A percentile compares a stretch with the other conserved stretches of the same genome.
Evolutionary conservation across 148 eudicot genomes (phyloP).

Genomic region (Chenopodium formosanum): DNA sequence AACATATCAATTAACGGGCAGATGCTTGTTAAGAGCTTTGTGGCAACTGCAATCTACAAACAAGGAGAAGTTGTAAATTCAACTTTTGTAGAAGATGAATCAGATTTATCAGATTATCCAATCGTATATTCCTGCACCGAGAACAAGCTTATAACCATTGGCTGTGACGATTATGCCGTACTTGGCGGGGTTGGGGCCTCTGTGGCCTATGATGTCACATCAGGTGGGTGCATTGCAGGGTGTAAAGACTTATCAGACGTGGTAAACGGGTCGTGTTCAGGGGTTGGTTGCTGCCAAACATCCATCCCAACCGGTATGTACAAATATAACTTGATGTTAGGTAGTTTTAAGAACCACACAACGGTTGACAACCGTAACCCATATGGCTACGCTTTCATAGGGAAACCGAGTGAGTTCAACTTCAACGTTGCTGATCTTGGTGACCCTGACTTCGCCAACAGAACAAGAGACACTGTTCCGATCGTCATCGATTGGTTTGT

Average conservation of each 20-base stretch:
- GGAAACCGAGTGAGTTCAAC: slow-evolving; percentile 30
- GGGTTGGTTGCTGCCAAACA: slow-evolving; percentile 53
- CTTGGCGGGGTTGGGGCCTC: not conserved
- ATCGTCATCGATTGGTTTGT: slow-evolving; percentile 36
- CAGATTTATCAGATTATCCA: not conserved
- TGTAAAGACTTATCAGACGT: slow-evolving; percentile 34
- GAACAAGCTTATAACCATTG: slow-evolving; percentile 41
- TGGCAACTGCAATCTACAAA: slow-evolving; percentile 21
- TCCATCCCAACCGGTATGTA: slow-evolving; percentile 42
- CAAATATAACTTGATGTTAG: not conserved
- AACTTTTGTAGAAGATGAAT: too few relatives aligned
- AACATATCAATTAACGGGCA: too few relatives aligned
- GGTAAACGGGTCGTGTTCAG: slow-evolving; percentile 39
- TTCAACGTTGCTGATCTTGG: slow-evolving; percentile 22
- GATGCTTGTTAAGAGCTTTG: not conserved
- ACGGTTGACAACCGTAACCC: slow-evolving; percentile 30
- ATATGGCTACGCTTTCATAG: slow-evolving; percentile 51
- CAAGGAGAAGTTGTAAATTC: not conserved
- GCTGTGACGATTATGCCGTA: slow-evolving; percentile 36
- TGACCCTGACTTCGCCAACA: slow-evolving; percentile 27
- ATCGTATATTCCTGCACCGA: slow-evolving; percentile 25
- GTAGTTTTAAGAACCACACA: slow-evolving; percentile 31
- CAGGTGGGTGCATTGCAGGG: slow-evolving; percentile 36
- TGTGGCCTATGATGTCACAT: too few relatives aligned
- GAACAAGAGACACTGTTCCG: slow-evolving; percentile 11